Base-by-base conservation (phyloP, 805 yeast genomes). In the Debaryomyces prosopidis region DNA sequence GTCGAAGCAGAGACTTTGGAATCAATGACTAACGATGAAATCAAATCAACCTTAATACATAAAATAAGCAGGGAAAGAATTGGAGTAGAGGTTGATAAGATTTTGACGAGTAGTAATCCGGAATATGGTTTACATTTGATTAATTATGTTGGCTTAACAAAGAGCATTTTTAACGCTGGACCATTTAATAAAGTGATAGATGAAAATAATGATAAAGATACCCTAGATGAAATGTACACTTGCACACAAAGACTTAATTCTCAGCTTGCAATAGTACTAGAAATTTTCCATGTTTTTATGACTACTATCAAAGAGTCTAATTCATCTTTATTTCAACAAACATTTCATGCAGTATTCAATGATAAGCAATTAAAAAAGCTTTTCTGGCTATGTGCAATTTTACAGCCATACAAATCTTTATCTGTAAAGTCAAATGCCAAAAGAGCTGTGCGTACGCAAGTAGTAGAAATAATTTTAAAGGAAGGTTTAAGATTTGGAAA, bases 61-160 rank as follows among this genome's bases (percentile, higher is more conserved):
- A 94, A 94, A 57, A 90, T 94, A 40, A 87, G 96, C 45, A 75
- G 94, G 43, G 99, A 94, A 63, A 75, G 99, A 51, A 82, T 94
- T 14, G 97, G 97, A 2, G 82, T 80, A 5, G 99, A 94, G 59
- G 63, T 91, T 40, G 83, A 77, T 37, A 94, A 94, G 63, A 85
- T 85, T 33, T 68, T 92, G n/a, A 64, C 65, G n/a, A 80, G 90
- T 5, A 58, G 68, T 6, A 75, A 84, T 54, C 87, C 91, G 0
- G 63, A 73, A 0, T 75, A 79, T 48, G 96, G 94, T 0, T 64
- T 90, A 45, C 63, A 72, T 17, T 62, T 87, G 47, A 71, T 91
- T 32, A 76, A 76, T 39, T 68, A 74, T 32, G 80, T 82, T 11
- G 72, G 73, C 0, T 69, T 90, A 32, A 79, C 76, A 28, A 76